phyloP scores from a whole-genome alignment of 2,329 filamentous ascomycete species.

The Elsinoe arachidis region DNA sequence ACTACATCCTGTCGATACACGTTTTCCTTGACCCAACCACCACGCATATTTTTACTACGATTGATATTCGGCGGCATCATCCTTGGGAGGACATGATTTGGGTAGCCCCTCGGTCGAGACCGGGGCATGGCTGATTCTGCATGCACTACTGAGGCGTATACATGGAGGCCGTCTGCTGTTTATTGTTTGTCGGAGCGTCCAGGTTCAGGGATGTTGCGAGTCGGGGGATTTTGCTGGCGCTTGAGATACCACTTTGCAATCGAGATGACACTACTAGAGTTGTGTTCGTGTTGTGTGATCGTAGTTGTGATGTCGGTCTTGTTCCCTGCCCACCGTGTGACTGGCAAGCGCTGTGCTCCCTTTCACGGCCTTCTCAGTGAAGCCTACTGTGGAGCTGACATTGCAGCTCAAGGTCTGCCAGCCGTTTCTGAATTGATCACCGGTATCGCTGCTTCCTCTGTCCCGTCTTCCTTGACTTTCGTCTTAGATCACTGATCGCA shows the following conservation, averaged over 20 bases:
- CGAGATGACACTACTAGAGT: background rate
- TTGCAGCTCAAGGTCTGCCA: too few species aligned
- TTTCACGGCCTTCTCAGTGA: too few species aligned
- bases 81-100: constrained; percentile 1
- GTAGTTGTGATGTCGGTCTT: background rate
- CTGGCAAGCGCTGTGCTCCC: too few species aligned
- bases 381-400: too few species aligned
- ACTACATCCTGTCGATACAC: constrained; percentile 4
- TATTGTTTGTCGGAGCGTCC: background rate
- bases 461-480: too few species aligned
- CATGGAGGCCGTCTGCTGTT: constrained; percentile 1
- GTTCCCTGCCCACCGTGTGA: too few species aligned
- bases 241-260: constrained; percentile 14
- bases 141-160: constrained; percentile 3
- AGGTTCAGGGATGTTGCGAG: background rate
- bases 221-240: background rate
- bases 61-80: constrained; percentile 3
- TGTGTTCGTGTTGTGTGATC: background rate
- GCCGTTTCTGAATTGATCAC: too few species aligned
- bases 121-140: background rate
- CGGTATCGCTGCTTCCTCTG: too few species aligned
- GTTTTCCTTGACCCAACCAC: background rate
- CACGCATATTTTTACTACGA: background rate
- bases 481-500: background rate
- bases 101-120: background rate